phyloP scores from a whole-genome alignment of 1,139 yeast genomes.

The Debaryomycetaceae sp. region DNA sequence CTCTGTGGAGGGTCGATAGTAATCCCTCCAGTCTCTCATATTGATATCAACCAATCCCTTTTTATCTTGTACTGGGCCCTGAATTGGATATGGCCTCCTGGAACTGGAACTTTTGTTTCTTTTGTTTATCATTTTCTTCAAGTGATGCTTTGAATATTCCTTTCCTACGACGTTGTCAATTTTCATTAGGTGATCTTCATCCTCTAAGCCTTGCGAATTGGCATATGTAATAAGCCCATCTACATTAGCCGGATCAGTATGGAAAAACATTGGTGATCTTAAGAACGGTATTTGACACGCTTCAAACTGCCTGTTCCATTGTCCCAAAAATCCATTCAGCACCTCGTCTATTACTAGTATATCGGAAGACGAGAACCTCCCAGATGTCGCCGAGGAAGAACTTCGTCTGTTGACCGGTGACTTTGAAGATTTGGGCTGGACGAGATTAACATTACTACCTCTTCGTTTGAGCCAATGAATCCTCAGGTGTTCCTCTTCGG shows the following conservation, averaged over 20 bases:
- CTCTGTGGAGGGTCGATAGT: conserved; percentile 42
- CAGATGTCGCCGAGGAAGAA: conserved; percentile 11
- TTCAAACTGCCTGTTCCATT: conserved; percentile 44
- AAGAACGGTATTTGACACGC: conserved; percentile 42
- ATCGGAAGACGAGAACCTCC: conserved; percentile 20
- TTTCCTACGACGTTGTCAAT: conserved; percentile 46
- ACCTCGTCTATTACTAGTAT: conserved; percentile 32
- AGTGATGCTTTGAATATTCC: conserved; percentile 44
- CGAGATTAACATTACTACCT: conserved; percentile 23
- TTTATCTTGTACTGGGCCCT: conserved; percentile 19
- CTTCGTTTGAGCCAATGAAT: conserved; percentile 38
- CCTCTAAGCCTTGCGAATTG: conserved; percentile 25
- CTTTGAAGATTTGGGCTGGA: conserved; percentile 14
- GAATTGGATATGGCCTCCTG: conserved; percentile 14
- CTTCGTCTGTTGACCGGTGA: conserved; percentile 9
- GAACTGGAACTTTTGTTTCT: conserved; percentile 6
- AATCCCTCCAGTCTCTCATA: conserved; percentile 46
- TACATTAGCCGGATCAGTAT: conserved; percentile 44
- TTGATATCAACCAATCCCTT: conserved; percentile 39
- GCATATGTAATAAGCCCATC: conserved; percentile 46
- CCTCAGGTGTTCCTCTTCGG: conserved; percentile 43
- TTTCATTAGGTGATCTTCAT: conserved; percentile 31
- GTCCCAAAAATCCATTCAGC: conserved; percentile 31
- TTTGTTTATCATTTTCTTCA: conserved; percentile 26
- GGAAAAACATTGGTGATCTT: conserved; percentile 52